Evolutionary conservation across 768 basidiomycete genomes (phyloP).

Genomic region (Boletus huronensis): DNA sequence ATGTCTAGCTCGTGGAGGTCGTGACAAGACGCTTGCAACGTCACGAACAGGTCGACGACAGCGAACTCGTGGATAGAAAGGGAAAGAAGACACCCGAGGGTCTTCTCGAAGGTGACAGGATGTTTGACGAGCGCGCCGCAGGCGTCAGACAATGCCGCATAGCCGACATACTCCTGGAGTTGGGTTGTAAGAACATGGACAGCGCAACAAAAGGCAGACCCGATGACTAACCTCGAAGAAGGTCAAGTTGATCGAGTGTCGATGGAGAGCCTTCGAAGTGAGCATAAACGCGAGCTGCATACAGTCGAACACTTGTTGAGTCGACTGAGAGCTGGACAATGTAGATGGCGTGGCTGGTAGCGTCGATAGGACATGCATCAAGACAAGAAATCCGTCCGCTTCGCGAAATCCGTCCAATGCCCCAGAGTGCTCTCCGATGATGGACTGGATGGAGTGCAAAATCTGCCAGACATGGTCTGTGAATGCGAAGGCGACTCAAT

Average conservation of each 20-base stretch:
- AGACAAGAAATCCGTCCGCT: conserved; percentile 73
- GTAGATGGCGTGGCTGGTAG: conserved; percentile 35
- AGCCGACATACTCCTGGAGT: conserved; percentile 50
- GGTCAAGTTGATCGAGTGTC: conserved; percentile 50
- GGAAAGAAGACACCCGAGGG: conserved; percentile 64
- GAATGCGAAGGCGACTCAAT: background rate
- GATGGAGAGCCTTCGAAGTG: conserved; percentile 59
- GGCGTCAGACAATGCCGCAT: conserved; percentile 58
- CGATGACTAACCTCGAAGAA: conserved; percentile 61
- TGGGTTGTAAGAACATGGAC: background rate
- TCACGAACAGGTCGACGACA: conserved; percentile 51
- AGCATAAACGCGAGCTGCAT: conserved; percentile 62
- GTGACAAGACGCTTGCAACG: conserved; percentile 34
- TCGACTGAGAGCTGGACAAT: conserved; percentile 30
- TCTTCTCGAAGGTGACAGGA: conserved; percentile 46
- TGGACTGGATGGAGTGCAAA: conserved; percentile 61
- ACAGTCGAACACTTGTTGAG: conserved; percentile 47
- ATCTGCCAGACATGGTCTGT: conserved; percentile 39
- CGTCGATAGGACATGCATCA: conserved; percentile 70
- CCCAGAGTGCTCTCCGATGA: conserved; percentile 59
- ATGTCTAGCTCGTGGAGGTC: conserved; percentile 41
- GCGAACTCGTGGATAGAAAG: conserved; percentile 66
- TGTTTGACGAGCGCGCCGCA: conserved; percentile 50
- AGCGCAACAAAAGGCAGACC: conserved; percentile 27
- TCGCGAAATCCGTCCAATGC: conserved; percentile 79